Base-by-base conservation (phyloP, 1,284 basidiomycete genomes). In the Ceratobasidium sp. region DNA sequence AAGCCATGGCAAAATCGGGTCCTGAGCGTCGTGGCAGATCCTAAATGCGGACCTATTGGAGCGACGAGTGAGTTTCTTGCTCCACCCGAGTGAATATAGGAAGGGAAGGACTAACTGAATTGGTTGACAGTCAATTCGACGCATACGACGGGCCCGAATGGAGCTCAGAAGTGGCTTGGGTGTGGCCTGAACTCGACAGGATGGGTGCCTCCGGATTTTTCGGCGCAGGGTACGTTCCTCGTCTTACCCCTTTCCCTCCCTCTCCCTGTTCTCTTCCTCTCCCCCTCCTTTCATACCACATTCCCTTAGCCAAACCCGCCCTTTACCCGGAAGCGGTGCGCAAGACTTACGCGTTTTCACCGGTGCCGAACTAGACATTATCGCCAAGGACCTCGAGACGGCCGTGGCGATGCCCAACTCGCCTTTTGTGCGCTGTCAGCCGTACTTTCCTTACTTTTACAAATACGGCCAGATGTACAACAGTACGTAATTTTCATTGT, bases 121-220 rank as follows among this genome's bases (percentile, higher is more conserved):
- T 50, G 54, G 14, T 21, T 9, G 2, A 16, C 76, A 90, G 89
- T 78, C 76, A 76, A 86, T 35, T 81, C 85, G 72, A 88, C 87
- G 3, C 78, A 80, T 7, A 81, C 82, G 26, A 81, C 82, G 64
- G 89, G 89, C 21, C 92, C 93, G 28, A 95, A 95, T 80, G 93
- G 93, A 26, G 80, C 83, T 75, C 86, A 91, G 69, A 84, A 87
- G 75, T 95, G 89, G 87, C 81, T 96, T 77, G 94, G 93, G 82
- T 95, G 94, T 78, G 93, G 91, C 63, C 79, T 94, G 75, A 75
- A 78, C 73, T 81, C 84, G 43, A 63, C 77, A 41, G 82, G 80
- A 32, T 93, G 91, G 91, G 84, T 82, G 35, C 90, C 91, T 18
- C 88, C 89, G 8, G 78, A 81, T 73, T 80, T 95, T 74, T 79